Evolutionary conservation across 345 rosid species (phyloP).

Genomic region (Boechera stricta): DNA sequence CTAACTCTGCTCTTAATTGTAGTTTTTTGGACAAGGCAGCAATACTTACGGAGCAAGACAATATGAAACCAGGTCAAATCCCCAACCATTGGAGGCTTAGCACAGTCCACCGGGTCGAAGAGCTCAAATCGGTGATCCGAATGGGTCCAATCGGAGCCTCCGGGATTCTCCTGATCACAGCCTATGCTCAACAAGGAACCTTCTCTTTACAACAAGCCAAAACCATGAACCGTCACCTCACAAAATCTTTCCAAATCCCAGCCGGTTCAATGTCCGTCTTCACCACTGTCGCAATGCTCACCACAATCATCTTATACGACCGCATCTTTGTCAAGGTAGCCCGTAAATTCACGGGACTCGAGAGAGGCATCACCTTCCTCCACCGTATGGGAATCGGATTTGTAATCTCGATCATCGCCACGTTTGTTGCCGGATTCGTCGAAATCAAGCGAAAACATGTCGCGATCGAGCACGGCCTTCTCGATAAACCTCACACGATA

Average conservation of each 20-base stretch:
- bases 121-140: conserved; percentile 74
- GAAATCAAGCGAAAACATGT: conserved; percentile 66
- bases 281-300: conserved; percentile 73
- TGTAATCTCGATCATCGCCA: conserved; percentile 70
- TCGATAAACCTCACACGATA: conserved; percentile 46
- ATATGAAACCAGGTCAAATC: conserved; percentile 48
- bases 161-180: conserved; percentile 75
- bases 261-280: conserved; percentile 91
- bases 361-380: conserved; percentile 77
- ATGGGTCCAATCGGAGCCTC: conserved; percentile 95
- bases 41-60: conserved; percentile 61
- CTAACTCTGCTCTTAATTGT: conserved; percentile 4
- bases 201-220: conserved; percentile 89
- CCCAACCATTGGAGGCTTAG: conserved; percentile 75
- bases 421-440: conserved; percentile 74
- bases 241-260: conserved; percentile 70
- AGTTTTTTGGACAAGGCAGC: conserved; percentile 90
- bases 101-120: conserved; percentile 90
- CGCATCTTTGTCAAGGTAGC: conserved; percentile 62
- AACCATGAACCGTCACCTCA: conserved; percentile 79
- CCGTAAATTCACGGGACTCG: conserved; percentile 73
- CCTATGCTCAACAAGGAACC: conserved; percentile 84
- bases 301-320: conserved; percentile 72
- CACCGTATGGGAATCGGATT: conserved; percentile 90
- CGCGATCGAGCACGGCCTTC: conserved; percentile 52